Percentiles rank a stretch among this genome's conserved stretches.
phyloP scores from a whole-genome alignment of 345 rosid species.

The Isatis tinctoria region DNA sequence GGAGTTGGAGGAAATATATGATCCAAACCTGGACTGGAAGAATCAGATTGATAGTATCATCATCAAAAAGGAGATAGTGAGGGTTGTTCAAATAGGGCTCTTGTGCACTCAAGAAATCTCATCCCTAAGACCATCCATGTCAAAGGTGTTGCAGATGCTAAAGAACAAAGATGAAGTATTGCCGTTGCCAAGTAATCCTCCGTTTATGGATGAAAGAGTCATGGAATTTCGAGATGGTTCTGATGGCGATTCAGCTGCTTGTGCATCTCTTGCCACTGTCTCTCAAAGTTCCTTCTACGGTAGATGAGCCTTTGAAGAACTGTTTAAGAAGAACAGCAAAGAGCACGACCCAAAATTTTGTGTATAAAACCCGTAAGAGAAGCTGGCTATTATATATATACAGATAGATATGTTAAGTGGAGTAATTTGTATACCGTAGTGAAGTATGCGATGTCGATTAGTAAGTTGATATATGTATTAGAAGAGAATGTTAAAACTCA shows the following conservation, averaged over 20 bases:
- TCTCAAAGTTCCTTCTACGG: slow-evolving; percentile 65
- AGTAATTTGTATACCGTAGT: neutral
- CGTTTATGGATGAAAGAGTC: slow-evolving; percentile 75
- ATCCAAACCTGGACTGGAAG: slow-evolving; percentile 57
- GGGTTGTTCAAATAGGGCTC: slow-evolving; percentile 73
- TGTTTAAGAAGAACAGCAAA: neutral
- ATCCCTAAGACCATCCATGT: slow-evolving; percentile 72
- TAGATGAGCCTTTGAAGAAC: slow-evolving; percentile 41
- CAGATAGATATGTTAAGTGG: neutral
- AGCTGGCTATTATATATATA: neutral
- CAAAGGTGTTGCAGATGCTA: slow-evolving; percentile 68
- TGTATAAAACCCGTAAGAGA: slow-evolving; percentile 3
- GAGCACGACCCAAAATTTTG: neutral
- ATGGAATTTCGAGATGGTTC: slow-evolving; percentile 68
- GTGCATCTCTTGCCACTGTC: slow-evolving; percentile 57
- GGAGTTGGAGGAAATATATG: slow-evolving; percentile 59
- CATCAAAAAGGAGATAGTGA: slow-evolving; percentile 49
- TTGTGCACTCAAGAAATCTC: slow-evolving; percentile 78
- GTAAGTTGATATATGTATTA: neutral
- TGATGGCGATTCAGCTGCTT: slow-evolving; percentile 41
- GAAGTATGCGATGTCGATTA: neutral
- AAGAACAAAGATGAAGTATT: slow-evolving; percentile 58
- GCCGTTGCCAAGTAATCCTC: slow-evolving; percentile 73
- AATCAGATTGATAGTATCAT: slow-evolving; percentile 32
- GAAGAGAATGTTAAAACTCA: neutral